These are phyloP conservation scores for Hibiscus trionum DNA, from an alignment of 345 rosid species.

Conservation along the genomic window DNA sequence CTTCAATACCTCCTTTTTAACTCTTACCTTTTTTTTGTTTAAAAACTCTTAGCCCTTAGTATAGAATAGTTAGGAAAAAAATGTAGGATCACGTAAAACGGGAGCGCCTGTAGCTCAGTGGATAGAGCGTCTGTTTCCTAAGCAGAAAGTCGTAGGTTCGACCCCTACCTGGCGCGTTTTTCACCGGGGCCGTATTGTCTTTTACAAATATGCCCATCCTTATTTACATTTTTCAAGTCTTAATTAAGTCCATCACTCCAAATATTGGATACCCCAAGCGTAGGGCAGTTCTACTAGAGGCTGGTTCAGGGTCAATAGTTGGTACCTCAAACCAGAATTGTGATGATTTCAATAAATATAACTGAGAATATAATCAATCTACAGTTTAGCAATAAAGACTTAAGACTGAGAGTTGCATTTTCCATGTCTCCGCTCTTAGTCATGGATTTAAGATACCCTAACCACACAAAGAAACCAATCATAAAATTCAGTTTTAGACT, in stretches of 20 bases:
- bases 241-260: too few species aligned
- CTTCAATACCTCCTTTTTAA: too few species aligned
- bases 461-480: background rate
- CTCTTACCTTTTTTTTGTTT: too few species aligned
- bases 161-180: slow-evolving; percentile 78
- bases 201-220: too few species aligned
- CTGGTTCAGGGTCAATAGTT: background rate
- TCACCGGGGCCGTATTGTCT: too few species aligned
- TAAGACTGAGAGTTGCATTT: background rate
- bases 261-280: too few species aligned
- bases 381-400: background rate
- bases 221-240: too few species aligned
- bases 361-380: background rate
- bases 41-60: too few species aligned
- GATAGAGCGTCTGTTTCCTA: slow-evolving; percentile 99
- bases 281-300: background rate
- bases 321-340: background rate
- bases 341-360: background rate
- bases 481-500: background rate
- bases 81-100: too few species aligned
- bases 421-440: background rate
- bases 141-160: slow-evolving; percentile 95
- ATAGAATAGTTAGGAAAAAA: too few species aligned
- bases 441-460: background rate
- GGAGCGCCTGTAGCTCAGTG: slow-evolving; percentile 93